phyloP scores from a whole-genome alignment of 2,329 filamentous ascomycete genomes.

The Apiospora pterosperma region DNA sequence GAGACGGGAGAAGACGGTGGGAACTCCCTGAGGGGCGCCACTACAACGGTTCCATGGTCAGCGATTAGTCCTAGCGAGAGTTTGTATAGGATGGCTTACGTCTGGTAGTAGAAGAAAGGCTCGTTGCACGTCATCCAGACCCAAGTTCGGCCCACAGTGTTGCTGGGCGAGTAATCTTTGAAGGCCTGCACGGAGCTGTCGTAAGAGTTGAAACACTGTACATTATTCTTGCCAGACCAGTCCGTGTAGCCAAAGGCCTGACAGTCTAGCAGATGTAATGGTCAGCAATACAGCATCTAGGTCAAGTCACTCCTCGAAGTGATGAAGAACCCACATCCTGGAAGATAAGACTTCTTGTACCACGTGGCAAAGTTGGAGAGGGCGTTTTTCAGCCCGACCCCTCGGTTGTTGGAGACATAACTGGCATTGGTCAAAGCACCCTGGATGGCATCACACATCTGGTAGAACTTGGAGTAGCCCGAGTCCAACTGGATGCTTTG shows the following conservation, averaged over 20 bases:
- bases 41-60: slow-evolving; percentile 19
- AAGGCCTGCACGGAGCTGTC: slow-evolving; percentile 46
- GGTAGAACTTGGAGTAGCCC: slow-evolving; percentile 31
- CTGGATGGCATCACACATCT: slow-evolving; percentile 32
- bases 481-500: slow-evolving; percentile 32
- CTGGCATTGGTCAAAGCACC: slow-evolving; percentile 26
- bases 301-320: not conserved
- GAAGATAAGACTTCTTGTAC: slow-evolving; percentile 42
- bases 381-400: slow-evolving; percentile 52
- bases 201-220: slow-evolving; percentile 52
- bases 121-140: slow-evolving; percentile 62
- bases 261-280: slow-evolving; percentile 26
- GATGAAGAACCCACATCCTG: slow-evolving; percentile 38
- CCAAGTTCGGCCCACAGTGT: slow-evolving; percentile 51
- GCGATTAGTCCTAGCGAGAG: not conserved
- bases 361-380: slow-evolving; percentile 53
- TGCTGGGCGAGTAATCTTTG: slow-evolving; percentile 44
- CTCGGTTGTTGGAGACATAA: slow-evolving; percentile 28
- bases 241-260: slow-evolving; percentile 41
- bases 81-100: slow-evolving; percentile 27
- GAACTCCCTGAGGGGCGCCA: slow-evolving; percentile 41
- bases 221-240: slow-evolving; percentile 36
- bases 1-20: slow-evolving; percentile 50
- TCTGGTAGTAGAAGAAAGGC: slow-evolving; percentile 56
- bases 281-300: not conserved